A percentile compares a stretch with the other conserved stretches of the same genome.
Evolutionary conservation across 148 eudicot species (phyloP).

Genomic region (Cornus florida): DNA sequence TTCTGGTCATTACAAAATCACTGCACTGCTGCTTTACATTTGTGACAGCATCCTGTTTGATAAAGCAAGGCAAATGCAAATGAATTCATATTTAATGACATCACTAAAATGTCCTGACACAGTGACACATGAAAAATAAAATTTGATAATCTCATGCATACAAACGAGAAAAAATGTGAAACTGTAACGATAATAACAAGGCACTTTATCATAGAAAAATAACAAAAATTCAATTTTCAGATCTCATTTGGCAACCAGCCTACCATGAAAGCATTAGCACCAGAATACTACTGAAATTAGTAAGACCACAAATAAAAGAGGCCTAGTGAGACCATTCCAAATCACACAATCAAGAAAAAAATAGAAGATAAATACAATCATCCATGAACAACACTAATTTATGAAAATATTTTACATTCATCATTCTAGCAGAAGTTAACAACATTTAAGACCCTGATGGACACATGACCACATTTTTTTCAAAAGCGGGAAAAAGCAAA

Average conservation of each 20-base stretch:
- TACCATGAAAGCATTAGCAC: background rate
- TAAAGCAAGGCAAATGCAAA: background rate
- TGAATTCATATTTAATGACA: background rate
- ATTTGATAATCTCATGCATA: too few species aligned
- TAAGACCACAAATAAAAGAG: background rate
- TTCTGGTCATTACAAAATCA: constrained; percentile 94
- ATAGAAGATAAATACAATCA: background rate
- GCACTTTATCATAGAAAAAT: background rate
- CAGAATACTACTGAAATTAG: too few species aligned
- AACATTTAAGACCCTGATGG: background rate
- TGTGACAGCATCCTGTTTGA: constrained; percentile 84
- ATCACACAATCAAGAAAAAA: background rate
- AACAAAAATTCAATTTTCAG: background rate
- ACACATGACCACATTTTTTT: background rate
- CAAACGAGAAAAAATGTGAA: too few species aligned
- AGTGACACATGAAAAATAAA: background rate
- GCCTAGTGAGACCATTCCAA: background rate
- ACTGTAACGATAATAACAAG: background rate
- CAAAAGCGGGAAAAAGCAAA: background rate
- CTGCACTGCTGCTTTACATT: constrained; percentile 88
- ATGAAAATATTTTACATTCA: background rate
- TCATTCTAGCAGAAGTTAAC: background rate
- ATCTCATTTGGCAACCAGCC: background rate
- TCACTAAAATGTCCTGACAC: background rate
- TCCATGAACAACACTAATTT: background rate